phyloP scores from a whole-genome alignment of 2,329 filamentous ascomycete genomes.

The Alternaria rosae region DNA sequence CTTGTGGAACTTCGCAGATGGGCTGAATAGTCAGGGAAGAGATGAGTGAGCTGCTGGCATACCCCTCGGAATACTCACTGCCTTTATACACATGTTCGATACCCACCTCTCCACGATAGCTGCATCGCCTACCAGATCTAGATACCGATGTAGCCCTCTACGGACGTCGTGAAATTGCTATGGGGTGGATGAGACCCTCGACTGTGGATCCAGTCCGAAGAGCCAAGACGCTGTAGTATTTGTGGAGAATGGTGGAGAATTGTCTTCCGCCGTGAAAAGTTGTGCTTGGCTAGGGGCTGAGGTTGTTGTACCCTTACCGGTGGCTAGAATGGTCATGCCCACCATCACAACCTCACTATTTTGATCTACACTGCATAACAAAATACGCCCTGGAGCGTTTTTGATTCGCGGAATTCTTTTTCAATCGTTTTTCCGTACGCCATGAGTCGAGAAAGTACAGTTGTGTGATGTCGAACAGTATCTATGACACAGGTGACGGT shows the following conservation, averaged over 20 bases:
- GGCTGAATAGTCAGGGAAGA: not conserved
- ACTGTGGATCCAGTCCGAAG: not conserved
- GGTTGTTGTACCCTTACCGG: constrained; percentile 1
- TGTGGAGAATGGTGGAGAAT: constrained; percentile 20
- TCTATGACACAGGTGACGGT: not conserved
- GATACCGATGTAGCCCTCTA: not conserved
- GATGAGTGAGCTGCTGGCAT: not conserved
- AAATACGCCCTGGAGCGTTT: not conserved
- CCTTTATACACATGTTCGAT: constrained; percentile 4
- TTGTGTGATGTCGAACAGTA: not conserved
- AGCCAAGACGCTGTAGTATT: constrained; percentile 13
- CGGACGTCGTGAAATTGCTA: constrained; percentile 11
- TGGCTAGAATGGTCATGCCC: constrained; percentile 11
- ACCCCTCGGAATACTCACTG: not conserved
- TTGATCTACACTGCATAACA: not conserved
- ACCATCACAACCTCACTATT: not conserved
- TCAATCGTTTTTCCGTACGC: not conserved
- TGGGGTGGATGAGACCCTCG: constrained; percentile 2
- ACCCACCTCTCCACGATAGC: not conserved
- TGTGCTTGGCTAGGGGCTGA: constrained; percentile 4
- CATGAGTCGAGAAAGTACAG: not conserved
- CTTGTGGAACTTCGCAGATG: constrained; percentile 2
- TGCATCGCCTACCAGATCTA: constrained; percentile 1
- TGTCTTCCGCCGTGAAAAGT: constrained; percentile 6
- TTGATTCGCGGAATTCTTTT: not conserved